Evolutionary conservation across 2,329 filamentous ascomycete genomes (phyloP).

Genomic region (Aureobasidium melanogenum): DNA sequence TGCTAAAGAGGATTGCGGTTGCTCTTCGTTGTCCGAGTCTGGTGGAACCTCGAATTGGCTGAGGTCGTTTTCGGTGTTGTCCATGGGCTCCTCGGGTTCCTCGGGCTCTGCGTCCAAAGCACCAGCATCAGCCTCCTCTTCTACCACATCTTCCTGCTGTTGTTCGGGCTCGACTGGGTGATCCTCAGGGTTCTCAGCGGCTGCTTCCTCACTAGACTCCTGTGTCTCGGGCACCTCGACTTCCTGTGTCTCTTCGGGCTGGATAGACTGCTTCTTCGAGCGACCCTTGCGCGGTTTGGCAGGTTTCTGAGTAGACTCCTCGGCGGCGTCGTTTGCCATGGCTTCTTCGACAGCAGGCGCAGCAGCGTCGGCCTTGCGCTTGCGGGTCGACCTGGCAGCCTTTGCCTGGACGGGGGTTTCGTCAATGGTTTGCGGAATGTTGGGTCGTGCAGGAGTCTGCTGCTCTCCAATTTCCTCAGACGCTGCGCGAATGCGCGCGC

Average conservation of each 20-base stretch:
- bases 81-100: background rate
- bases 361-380: background rate
- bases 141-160: background rate
- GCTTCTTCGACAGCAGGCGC: background rate
- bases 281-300: background rate
- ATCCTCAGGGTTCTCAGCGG: background rate
- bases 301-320: background rate
- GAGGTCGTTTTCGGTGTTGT: background rate
- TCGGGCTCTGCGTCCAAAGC: background rate
- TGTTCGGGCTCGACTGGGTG: background rate
- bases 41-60: slow-evolving; percentile 5
- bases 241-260: background rate
- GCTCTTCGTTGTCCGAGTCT: background rate
- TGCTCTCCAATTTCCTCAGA: background rate
- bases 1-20: background rate
- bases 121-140: slow-evolving; percentile 8
- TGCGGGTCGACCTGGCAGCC: background rate
- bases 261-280: background rate
- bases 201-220: background rate
- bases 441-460: background rate
- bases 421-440: slow-evolving; percentile 5
- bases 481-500: slow-evolving; percentile 2
- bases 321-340: background rate
- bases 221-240: slow-evolving; percentile 13
- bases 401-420: slow-evolving; percentile 3